Percentiles rank a stretch among this genome's conserved stretches.
phyloP scores from a whole-genome alignment of 148 eudicot genomes.

The Cornus controversa region DNA sequence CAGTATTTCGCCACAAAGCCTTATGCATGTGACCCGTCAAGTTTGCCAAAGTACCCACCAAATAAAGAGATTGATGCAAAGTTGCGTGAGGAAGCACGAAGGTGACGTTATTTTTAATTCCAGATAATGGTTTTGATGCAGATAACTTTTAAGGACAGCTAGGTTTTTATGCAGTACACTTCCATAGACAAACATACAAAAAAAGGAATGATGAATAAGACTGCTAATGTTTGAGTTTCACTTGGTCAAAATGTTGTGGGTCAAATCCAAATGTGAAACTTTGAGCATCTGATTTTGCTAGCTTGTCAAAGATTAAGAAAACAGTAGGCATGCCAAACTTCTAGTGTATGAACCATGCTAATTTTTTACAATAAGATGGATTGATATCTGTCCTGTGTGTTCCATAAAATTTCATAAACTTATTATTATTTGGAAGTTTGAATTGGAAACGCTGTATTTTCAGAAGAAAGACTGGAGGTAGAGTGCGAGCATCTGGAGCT shows the following conservation, averaged over 20 bases:
- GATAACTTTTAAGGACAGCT: not conserved
- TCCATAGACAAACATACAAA: not conserved
- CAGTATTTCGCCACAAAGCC: conserved; percentile 76
- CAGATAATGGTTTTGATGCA: not conserved
- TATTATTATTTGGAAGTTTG: not conserved
- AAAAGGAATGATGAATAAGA: not conserved
- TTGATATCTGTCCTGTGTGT: not conserved
- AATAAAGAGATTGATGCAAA: conserved; percentile 88
- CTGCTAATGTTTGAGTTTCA: not conserved
- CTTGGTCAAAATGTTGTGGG: too few relatives aligned
- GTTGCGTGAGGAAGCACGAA: conserved; percentile 54
- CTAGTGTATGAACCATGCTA: not conserved
- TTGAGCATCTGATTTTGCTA: not conserved
- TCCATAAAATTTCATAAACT: not conserved
- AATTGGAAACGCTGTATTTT: conserved; percentile 9
- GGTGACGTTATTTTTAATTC: conserved; percentile 38
- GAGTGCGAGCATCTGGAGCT: conserved; percentile 40
- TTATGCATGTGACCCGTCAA: conserved; percentile 79
- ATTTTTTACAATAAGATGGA: not conserved
- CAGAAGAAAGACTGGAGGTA: conserved; percentile 46
- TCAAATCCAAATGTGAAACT: too few relatives aligned
- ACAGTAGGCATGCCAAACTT: not conserved
- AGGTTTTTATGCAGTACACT: not conserved
- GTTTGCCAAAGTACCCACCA: conserved; percentile 82
- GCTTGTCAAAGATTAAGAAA: not conserved